Percentiles rank a stretch among this genome's conserved stretches.
Evolutionary conservation across 495 filamentous ascomycete species (phyloP).

Genomic region (Xylaria cubensis): DNA sequence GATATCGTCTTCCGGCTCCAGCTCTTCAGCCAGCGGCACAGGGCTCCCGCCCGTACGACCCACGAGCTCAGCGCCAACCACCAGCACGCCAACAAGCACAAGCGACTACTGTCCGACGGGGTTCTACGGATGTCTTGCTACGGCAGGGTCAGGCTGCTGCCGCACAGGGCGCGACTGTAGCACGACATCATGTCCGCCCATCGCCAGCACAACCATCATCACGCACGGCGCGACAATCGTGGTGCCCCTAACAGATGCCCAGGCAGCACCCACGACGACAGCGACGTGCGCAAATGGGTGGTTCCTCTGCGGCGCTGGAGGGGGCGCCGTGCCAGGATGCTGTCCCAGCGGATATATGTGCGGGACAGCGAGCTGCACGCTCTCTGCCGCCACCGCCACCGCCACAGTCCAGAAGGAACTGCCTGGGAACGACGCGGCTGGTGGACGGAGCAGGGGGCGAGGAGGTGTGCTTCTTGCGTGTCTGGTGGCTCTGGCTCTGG

Average conservation of each 20-base stretch:
- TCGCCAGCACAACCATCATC: constrained; percentile 65
- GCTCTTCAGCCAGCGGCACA: constrained; percentile 39
- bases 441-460: constrained; percentile 1
- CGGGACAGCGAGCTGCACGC: constrained; percentile 72
- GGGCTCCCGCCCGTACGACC: constrained; percentile 47
- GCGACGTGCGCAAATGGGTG: constrained; percentile 75
- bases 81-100: constrained; percentile 31
- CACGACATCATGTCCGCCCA: constrained; percentile 60
- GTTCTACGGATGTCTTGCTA: constrained; percentile 61
- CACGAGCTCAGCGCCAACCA: constrained; percentile 40
- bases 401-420: constrained; percentile 67
- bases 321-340: constrained; percentile 70
- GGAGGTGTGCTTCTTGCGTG: constrained; percentile 6
- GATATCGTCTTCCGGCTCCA: constrained; percentile 41
- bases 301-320: constrained; percentile 67
- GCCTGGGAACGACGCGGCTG: constrained; percentile 35
- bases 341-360: constrained; percentile 79
- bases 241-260: constrained; percentile 58
- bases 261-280: constrained; percentile 38
- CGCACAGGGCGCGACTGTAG: constrained; percentile 82
- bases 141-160: constrained; percentile 64
- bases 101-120: constrained; percentile 61
- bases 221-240: constrained; percentile 72
- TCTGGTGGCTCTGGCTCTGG: constrained; percentile 10
- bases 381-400: constrained; percentile 48